Evolutionary conservation across 768 basidiomycete species (phyloP).

Genomic region (Mycena albidolilacea): DNA sequence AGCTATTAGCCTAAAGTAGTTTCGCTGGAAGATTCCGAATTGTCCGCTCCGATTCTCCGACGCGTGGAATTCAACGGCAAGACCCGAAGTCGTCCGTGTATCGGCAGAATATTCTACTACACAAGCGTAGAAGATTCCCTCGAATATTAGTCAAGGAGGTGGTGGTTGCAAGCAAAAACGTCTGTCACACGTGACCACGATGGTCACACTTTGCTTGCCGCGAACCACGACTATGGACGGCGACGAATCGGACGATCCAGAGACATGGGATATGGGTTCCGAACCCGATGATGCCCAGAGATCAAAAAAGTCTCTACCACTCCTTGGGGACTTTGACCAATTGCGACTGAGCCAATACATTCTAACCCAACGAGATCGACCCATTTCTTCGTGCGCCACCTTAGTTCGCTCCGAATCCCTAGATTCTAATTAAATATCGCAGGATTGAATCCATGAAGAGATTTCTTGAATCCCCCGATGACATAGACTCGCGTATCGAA

Average conservation of each 20-base stretch:
- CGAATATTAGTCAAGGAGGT: too few relatives aligned
- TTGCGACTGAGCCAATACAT: slow-evolving; percentile 55
- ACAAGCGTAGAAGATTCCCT: too few relatives aligned
- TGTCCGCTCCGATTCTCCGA: too few relatives aligned
- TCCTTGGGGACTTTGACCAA: slow-evolving; percentile 16
- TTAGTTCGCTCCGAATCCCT: neutral
- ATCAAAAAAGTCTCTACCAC: neutral
- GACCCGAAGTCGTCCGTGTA: too few relatives aligned
- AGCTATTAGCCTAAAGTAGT: too few relatives aligned
- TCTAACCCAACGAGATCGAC: slow-evolving; percentile 55
- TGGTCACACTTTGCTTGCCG: neutral
- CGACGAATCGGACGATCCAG: slow-evolving; percentile 7
- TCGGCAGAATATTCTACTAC: too few relatives aligned
- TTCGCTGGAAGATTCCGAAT: too few relatives aligned
- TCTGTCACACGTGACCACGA: neutral
- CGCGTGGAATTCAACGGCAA: too few relatives aligned
- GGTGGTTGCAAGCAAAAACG: too few relatives aligned
- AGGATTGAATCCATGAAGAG: slow-evolving; percentile 56
- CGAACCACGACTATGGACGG: neutral
- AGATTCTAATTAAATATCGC: neutral
- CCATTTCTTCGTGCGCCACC: slow-evolving; percentile 57
- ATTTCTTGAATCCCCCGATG: slow-evolving; percentile 49
- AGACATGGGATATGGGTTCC: slow-evolving; percentile 1
- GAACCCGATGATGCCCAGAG: slow-evolving; percentile 4
- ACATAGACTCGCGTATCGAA: slow-evolving; percentile 46